Conservation (phyloP, 768 basidiomycete species). For the Lactarius indigo region DNA sequence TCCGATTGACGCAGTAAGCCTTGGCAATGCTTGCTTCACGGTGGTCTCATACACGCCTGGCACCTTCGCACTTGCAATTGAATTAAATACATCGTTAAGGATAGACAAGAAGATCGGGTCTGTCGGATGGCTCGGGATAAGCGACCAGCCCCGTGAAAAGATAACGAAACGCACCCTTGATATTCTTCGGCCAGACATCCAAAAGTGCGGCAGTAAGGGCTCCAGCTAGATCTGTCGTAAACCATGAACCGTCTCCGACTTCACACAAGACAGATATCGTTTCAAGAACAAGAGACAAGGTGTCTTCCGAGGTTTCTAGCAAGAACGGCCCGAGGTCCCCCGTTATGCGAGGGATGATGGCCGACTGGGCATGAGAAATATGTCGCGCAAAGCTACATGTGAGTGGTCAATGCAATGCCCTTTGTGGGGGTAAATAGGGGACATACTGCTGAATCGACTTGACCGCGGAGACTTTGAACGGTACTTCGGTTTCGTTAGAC, state of each 20-base stretch:
- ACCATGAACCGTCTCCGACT: conserved; percentile 69
- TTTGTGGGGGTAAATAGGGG: background rate
- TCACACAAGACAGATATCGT: conserved; percentile 77
- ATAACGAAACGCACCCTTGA: conserved; percentile 55
- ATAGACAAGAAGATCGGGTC: conserved; percentile 70
- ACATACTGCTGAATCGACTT: conserved; percentile 89
- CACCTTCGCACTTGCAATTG: conserved; percentile 66
- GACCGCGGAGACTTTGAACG: conserved; percentile 92
- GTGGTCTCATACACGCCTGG: conserved; percentile 67
- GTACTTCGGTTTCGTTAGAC: conserved; percentile 62
- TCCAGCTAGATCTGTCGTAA: conserved; percentile 60
- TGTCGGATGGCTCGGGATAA: conserved; percentile 30
- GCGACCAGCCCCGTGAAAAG: background rate
- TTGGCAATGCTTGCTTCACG: conserved; percentile 69
- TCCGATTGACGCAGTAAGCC: conserved; percentile 62
- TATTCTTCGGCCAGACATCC: conserved; percentile 83
- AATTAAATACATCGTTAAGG: conserved; percentile 38
- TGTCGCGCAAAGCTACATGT: conserved; percentile 65
- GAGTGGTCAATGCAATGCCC: conserved; percentile 11
- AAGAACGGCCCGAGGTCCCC: conserved; percentile 83
- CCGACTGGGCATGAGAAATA: conserved; percentile 55
- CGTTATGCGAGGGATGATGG: conserved; percentile 71
- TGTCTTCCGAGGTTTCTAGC: conserved; percentile 77
- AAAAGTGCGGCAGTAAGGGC: conserved; percentile 65
- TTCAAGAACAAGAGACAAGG: conserved; percentile 83